Evolutionary conservation across 2,329 filamentous ascomycete species (phyloP), one percentile per base, ranked within the genome.

Genomic region (Paracorniculantispora psalliotae): DNA sequence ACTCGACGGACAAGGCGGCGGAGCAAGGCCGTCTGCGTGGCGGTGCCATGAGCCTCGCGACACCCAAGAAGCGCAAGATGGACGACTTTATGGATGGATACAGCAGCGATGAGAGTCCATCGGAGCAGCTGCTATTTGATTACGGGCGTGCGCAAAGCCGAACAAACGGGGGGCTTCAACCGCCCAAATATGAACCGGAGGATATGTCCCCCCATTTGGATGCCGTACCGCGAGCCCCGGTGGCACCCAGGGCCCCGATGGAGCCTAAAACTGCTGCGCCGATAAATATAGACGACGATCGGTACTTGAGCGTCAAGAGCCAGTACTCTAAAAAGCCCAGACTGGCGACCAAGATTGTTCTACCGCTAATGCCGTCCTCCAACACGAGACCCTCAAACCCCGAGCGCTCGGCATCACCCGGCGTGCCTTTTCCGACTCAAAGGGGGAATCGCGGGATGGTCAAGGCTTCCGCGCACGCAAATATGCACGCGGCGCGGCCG

Each of bases 21-120:
- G n/a, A 67, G 59, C 61, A 63, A 39, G 55, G 62, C 1, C 62
- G 64, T 19, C 67, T 67, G 3, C 72, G 67, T 60, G 68, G 65
- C 51, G 67, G 69, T 0, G 68, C 67, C 4, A 72, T 76, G 66
- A 72, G 68, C 47, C 62, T 76, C 2, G 70, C 69, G 1, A 74
- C 70, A 1, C 75, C 74, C 2, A 65, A 68, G 1, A 75, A 77
- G 63, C 62, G 62, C 1, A 66, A 64, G 7, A 46, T 71, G 19
- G 59, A 57, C 7, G 61, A 63, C 2, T 33, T 25, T 2, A 25
- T 59, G 12, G 57, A 59, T 12, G 60, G 56, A 0, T 68, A 71
- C 4, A 35, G 23, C 26, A 58, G 47, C 23, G 47, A 52, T 12
- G 59, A 60, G 6, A 69, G 63, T 12, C 68, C 71, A 0, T 67